Evolutionary conservation across 257 asterid species (phyloP).

Genomic region (Solanum lycopersicoides): DNA sequence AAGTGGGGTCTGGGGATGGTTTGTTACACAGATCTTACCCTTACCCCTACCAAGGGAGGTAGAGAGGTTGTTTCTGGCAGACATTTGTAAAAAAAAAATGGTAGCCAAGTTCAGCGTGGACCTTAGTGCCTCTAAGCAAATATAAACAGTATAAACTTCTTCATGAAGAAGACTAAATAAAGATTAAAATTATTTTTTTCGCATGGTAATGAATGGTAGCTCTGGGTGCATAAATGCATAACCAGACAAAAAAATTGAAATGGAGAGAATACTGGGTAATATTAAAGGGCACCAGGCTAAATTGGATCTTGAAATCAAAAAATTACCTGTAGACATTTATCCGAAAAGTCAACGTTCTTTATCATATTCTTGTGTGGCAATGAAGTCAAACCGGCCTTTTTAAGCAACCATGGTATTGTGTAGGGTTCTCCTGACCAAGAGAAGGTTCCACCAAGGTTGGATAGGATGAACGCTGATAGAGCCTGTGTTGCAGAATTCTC

Average conservation of each 20-base stretch:
- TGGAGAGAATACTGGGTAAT: neutral
- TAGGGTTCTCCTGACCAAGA: constrained; percentile 87
- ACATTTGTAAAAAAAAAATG: neutral
- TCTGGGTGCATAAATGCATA: neutral
- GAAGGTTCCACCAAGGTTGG: constrained; percentile 82
- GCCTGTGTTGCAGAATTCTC: constrained; percentile 34
- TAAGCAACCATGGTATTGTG: constrained; percentile 68
- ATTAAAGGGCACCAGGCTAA: neutral
- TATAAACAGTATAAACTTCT: neutral
- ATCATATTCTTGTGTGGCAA: constrained; percentile 61
- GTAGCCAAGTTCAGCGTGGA: neutral
- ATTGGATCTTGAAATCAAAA: neutral
- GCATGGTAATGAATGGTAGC: neutral
- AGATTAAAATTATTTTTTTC: neutral
- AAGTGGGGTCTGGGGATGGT: neutral
- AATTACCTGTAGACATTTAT: constrained; percentile 56
- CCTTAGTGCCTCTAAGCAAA: neutral
- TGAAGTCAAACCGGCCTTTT: constrained; percentile 58
- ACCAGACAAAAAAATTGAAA: neutral
- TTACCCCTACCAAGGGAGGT: neutral
- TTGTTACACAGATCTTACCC: neutral
- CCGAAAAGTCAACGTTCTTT: constrained; percentile 55
- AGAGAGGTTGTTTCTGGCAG: neutral
- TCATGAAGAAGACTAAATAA: neutral
- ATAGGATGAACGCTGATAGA: constrained; percentile 52